phyloP scores from a whole-genome alignment of 768 basidiomycete genomes.

The Mycena rosella region DNA sequence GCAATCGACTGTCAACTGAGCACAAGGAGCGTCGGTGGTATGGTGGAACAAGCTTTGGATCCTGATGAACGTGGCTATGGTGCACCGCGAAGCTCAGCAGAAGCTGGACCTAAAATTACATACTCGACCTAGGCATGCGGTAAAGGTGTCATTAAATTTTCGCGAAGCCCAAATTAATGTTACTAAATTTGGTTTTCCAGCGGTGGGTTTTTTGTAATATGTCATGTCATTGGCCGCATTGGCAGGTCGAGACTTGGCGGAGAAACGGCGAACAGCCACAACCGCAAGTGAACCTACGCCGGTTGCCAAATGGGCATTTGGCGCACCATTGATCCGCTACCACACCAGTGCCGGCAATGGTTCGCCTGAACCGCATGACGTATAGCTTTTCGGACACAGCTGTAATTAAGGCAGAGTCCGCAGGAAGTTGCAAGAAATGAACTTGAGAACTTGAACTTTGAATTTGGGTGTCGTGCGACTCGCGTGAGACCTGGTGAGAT shows the following conservation, averaged over 20 bases:
- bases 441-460: too few species aligned
- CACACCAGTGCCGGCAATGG: slow-evolving; percentile 13
- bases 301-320: slow-evolving; percentile 7
- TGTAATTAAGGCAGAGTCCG: slow-evolving; percentile 13
- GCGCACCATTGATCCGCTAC: slow-evolving; percentile 18
- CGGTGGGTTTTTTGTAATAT: neutral
- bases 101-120: slow-evolving; percentile 7
- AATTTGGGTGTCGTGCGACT: too few species aligned
- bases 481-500: neutral
- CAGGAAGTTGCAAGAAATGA: neutral
- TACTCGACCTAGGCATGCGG: neutral
- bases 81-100: slow-evolving; percentile 1
- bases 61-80: slow-evolving; percentile 17
- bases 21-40: slow-evolving; percentile 10
- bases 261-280: neutral
- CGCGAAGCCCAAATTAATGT: neutral
- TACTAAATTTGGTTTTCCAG: neutral
- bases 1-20: neutral
- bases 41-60: slow-evolving; percentile 1
- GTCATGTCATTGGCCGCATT: neutral
- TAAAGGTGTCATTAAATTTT: neutral
- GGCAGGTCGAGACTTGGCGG: neutral
- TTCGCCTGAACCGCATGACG: slow-evolving; percentile 3
- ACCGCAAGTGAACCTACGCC: neutral
- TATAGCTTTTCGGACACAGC: too few species aligned